These are phyloP conservation scores for Coemansia sp. DNA, from an alignment of 192 early-diverging fungal species.

Conservation along the genomic window DNA sequence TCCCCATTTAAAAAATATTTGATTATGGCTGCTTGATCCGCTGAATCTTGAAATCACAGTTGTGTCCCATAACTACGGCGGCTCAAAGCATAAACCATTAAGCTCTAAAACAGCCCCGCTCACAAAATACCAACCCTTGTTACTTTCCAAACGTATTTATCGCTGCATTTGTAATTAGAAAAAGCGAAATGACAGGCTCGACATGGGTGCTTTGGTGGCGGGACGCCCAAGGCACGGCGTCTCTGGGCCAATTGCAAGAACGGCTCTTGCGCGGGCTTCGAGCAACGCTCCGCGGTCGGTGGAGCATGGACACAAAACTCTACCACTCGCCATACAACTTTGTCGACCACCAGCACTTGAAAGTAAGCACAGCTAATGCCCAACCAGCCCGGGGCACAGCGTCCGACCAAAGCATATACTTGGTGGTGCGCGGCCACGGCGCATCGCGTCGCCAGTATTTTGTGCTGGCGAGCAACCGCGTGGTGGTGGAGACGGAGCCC, in stretches of 20 bases:
- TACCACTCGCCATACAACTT: conserved; percentile 49
- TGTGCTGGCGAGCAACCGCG: conserved; percentile 54
- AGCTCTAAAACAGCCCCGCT: no score
- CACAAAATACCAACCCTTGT: no score
- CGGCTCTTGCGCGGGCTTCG: conserved; percentile 47
- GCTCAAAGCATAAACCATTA: no score
- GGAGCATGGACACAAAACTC: conserved; percentile 52
- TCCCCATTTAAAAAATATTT: no score
- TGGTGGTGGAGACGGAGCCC: conserved; percentile 48
- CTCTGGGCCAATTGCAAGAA: conserved; percentile 46
- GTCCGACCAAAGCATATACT: conserved; percentile 48
- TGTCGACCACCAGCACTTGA: conserved; percentile 36
- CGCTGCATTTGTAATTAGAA: no score
- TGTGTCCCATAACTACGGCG: no score
- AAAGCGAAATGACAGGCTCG: conserved; percentile 25
- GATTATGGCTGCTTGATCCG: no score
- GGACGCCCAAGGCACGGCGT: conserved; percentile 54
- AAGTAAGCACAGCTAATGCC: conserved; percentile 4
- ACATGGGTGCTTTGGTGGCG: conserved; percentile 56
- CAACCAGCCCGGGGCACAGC: conserved; percentile 31
- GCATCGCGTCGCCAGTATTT: conserved; percentile 38
- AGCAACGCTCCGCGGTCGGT: conserved; percentile 43
- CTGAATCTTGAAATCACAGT: no score
- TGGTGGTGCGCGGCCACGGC: conserved; percentile 46
- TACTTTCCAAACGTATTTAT: no score